phyloP scores from a whole-genome alignment of 441 rosid genomes.

The Isatis lusitanica region DNA sequence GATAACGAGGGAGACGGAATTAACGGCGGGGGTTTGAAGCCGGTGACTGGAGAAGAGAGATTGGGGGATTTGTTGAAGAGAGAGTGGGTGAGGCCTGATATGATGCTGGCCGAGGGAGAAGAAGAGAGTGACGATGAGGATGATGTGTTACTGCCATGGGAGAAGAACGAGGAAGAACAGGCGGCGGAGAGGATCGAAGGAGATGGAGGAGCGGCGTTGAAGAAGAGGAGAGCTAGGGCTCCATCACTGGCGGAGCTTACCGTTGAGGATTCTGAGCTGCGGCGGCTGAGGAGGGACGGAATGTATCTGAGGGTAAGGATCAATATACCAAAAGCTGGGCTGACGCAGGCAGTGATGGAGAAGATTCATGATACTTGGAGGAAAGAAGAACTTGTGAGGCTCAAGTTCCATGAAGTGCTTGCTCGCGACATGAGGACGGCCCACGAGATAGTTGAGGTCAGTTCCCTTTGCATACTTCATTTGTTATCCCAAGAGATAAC shows the following conservation, averaged over 20 bases:
- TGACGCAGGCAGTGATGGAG: constrained; percentile 78
- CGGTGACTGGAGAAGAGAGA: constrained; percentile 75
- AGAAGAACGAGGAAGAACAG: constrained; percentile 54
- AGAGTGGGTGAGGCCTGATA: constrained; percentile 89
- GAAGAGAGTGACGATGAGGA: constrained; percentile 40
- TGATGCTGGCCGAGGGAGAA: constrained; percentile 48
- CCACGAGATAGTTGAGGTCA: constrained; percentile 90
- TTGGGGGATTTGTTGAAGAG: constrained; percentile 73
- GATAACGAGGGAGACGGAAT: constrained; percentile 38
- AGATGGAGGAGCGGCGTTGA: constrained; percentile 35
- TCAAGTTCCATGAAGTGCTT: constrained; percentile 92
- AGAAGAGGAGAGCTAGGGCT: constrained; percentile 60
- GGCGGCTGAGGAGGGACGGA: constrained; percentile 75
- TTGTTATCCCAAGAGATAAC: neutral
- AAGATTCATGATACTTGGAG: constrained; percentile 94
- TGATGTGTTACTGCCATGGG: constrained; percentile 74
- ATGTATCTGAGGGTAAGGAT: constrained; percentile 84
- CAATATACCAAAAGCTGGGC: constrained; percentile 84
- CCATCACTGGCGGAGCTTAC: constrained; percentile 89
- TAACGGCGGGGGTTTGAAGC: constrained; percentile 17
- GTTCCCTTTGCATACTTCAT: constrained; percentile 19
- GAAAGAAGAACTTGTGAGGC: constrained; percentile 88
- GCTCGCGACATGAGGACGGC: constrained; percentile 93
- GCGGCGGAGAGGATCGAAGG: constrained; percentile 30
- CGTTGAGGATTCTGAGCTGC: constrained; percentile 80